These are phyloP conservation scores for Colletotrichum orbiculare DNA, from an alignment of 2,329 filamentous ascomycete genomes.

Conservation along the genomic window DNA sequence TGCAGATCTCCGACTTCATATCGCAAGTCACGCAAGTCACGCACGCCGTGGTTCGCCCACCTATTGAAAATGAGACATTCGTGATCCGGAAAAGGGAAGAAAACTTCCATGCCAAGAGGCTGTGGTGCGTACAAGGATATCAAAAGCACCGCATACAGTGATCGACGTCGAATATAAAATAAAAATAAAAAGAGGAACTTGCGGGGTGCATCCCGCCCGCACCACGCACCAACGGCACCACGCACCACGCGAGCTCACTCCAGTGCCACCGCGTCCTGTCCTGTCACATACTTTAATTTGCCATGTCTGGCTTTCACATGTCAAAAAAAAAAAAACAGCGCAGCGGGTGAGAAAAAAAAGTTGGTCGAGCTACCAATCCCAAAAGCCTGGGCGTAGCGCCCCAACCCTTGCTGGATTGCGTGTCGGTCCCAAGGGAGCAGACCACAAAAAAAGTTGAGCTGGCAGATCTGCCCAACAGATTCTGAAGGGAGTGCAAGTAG, in stretches of 20 bases:
- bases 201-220: slow-evolving; percentile 26
- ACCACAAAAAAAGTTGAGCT: slow-evolving; percentile 28
- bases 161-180: slow-evolving; percentile 17
- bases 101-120: not conserved
- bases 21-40: slow-evolving; percentile 20
- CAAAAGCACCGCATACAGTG: not conserved
- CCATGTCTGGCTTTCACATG: slow-evolving; percentile 29
- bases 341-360: not conserved
- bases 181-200: slow-evolving; percentile 36
- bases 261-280: not conserved
- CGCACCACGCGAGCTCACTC: slow-evolving; percentile 29
- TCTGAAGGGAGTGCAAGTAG: not conserved
- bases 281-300: too few species aligned
- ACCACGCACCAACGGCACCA: too few species aligned
- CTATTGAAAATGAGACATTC: slow-evolving; percentile 12
- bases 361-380: slow-evolving; percentile 7
- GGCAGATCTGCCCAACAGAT: slow-evolving; percentile 33
- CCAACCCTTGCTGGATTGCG: slow-evolving; percentile 29
- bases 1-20: slow-evolving; percentile 22
- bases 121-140: slow-evolving; percentile 3
- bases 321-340: slow-evolving; percentile 18
- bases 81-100: slow-evolving; percentile 11
- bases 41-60: slow-evolving; percentile 7
- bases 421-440: slow-evolving; percentile 26
- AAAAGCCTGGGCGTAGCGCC: slow-evolving; percentile 2